These are phyloP conservation scores for Neofusicoccum laricinum DNA, from an alignment of 2,329 filamentous ascomycete genomes.

Conservation along the genomic window DNA sequence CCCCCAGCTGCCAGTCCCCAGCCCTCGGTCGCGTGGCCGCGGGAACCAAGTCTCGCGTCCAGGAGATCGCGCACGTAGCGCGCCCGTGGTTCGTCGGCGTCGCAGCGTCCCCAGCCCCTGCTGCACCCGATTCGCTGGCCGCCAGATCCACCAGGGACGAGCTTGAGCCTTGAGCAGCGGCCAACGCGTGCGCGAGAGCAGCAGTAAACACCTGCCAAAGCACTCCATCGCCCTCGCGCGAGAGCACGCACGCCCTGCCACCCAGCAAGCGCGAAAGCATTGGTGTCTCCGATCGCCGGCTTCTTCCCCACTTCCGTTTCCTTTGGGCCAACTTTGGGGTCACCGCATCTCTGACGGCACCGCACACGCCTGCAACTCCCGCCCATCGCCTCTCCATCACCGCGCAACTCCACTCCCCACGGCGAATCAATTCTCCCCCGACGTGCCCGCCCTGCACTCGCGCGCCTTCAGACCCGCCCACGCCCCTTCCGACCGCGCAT, in stretches of 20 bases:
- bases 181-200: constrained; percentile 10
- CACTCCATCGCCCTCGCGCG: background rate
- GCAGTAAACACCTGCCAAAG: constrained; percentile 9
- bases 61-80: constrained; percentile 24
- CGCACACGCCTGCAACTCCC: constrained; percentile 18
- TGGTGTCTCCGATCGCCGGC: constrained; percentile 8
- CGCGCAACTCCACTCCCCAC: constrained; percentile 27
- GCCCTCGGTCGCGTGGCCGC: constrained; percentile 6
- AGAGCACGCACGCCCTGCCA: background rate
- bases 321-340: constrained; percentile 11
- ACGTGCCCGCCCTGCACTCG: constrained; percentile 6
- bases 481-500: constrained; percentile 17
- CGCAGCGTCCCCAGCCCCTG: constrained; percentile 10
- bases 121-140: constrained; percentile 12
- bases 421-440: constrained; percentile 15
- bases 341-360: constrained; percentile 18
- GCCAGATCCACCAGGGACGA: constrained; percentile 13
- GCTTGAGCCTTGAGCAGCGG: constrained; percentile 11
- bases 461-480: constrained; percentile 2
- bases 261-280: background rate
- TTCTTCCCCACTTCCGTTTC: constrained; percentile 17
- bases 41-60: constrained; percentile 23
- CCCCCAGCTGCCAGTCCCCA: background rate
- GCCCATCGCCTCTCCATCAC: constrained; percentile 32
- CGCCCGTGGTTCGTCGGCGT: constrained; percentile 25